Base-by-base conservation (phyloP, 2,329 filamentous ascomycete species). In the Colletotrichum spinosum region DNA sequence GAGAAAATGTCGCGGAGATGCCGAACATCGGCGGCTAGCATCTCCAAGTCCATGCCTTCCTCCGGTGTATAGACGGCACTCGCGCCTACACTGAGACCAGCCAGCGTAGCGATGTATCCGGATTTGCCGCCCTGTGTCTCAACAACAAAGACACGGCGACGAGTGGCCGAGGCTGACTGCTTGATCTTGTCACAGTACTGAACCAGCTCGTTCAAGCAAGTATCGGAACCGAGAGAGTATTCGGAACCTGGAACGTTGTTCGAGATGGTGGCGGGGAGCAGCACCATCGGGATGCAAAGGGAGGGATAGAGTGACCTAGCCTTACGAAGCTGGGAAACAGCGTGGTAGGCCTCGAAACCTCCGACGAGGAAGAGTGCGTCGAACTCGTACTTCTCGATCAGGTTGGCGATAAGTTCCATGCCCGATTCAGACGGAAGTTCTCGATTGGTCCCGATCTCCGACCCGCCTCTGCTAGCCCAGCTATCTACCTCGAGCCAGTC, bases 161-260 rank as follows among this genome's bases (percentile, higher is more conserved):
- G 91, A 2, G 94, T 97, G 2, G 96, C 94, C 2, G 94, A 97
- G 0, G 96, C 96, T 2, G 94, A 97, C 78, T 98, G 96, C 79
- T 97, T 94, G 80, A 98, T 97, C 73, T 94, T 95, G 83, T 99
- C 96, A 76, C 95, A 97, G 80, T 97, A 99, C 71, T 91, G 88
- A 69, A 97, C 93, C 44, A 99, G 85, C 60, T 97, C 94, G 80
- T 99, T 99, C 68, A 99, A 83, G 75, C 96, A 98, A 1, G 96
- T 99, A 74, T 99, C 96, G 38, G 94, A 97, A 48, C 96, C 96
- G 50, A 99, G 88, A 1, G 94, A 97, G 82, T 97, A 98, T 79
- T 99, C 96, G 0, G 95, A 97, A 44, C 96, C 96, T 0, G 96
- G 96, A 5, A 99, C 96, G 77, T 99, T 99, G 85, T 99, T 99